Base-by-base conservation (phyloP, 169 alveolate genomes). In the Blepharisma undulans region DNA sequence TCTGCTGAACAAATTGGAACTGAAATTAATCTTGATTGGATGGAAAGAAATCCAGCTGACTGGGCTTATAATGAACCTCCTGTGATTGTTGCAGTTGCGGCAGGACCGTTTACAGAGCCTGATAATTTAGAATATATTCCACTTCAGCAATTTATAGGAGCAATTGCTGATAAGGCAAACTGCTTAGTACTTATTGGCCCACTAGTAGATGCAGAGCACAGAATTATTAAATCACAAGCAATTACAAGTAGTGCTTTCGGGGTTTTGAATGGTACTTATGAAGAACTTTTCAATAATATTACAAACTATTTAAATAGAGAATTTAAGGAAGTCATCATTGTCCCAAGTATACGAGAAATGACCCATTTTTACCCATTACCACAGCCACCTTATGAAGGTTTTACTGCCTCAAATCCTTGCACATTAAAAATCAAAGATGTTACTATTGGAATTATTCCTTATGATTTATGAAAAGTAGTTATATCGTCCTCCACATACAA, bases 311-410 rank as follows among this genome's bases (percentile, higher is more conserved):
- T 78, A 32, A 78, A 29, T 78, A 10, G 18, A 78, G 16, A n/a
- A 14, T 78, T 36, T 21, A 27, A 34, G 8, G 60, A 78, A 32
- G 34, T 78, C 86, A 29, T 78, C 7, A 29, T 29, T 29, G 86
- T 78, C 21, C 86, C 86, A 29, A 27, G 34, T 78, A 32, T 21
- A 0, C 21, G 86, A 78, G 86, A 78, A 32, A 78, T 32, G 29
- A 21, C 29, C 10, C 86, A 78, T 32, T 29, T 78, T 25, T 78
- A 27, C 86, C 86, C 86, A 1, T 78, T 78, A 32, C 86, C 86
- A 7, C 29, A 27, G 86, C 86, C 86, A 29, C 61, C 29, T 48
- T 48, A 48, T 48, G 66, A 48, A 10, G 66, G 66, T 18, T 2
- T 48, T 0, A 48, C 16, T 18, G 66, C 66, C 66, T 5, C 66